Evolutionary conservation across 768 basidiomycete species (phyloP), one percentile per base, ranked within the genome.

Genomic region (Sutorius australiensis): DNA sequence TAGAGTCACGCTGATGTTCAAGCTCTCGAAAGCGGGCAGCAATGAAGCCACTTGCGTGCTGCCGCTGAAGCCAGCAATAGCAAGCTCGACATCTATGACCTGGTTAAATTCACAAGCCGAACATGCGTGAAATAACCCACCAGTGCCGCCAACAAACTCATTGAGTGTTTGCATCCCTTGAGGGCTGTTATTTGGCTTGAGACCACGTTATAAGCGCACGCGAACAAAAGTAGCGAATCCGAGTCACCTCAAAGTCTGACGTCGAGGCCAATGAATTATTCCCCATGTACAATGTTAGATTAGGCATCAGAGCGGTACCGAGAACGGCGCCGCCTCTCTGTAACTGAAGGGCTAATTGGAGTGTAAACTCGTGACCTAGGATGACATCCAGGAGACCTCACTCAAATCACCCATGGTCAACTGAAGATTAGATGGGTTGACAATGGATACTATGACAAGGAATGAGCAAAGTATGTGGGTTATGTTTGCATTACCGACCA

Each of bases 341-440:
- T 24, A 89, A 72, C 51, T 83, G 80, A 53, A 89, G 71, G 27
- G 71, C 86, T 86, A 45, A 32, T 37, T 9, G 12, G 52, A 39
- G 14, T 7, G 17, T 58, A 13, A 50, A 28, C 7, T 34, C 31
- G 28, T 1, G 21, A 30, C 27, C 16, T 27, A 13, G 6, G 3
- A 46, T 24, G 34, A 31, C 41, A 5, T 28, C 12, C 39, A 37
- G 30, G 38, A 53, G 45, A 37, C 69, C 82, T 54, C 59, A 86
- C 84, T 78, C 50, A 88, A 63, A 61, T 89, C 83, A 14, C 86
- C 87, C 3, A 77, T 77, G 8, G 73, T 62, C 21, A 90, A 69
- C 53, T 83, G 77, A 47, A 90, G 72, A 61, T 78, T 84, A 6
- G 83, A 86, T 11, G 86, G 87, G 63, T 90, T 90, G 61, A 72